A percentile compares a stretch with the other conserved stretches of the same genome.
These are phyloP conservation scores for Picea abies DNA, from an alignment of 83 land plant genomes.

Conservation along the genomic window DNA sequence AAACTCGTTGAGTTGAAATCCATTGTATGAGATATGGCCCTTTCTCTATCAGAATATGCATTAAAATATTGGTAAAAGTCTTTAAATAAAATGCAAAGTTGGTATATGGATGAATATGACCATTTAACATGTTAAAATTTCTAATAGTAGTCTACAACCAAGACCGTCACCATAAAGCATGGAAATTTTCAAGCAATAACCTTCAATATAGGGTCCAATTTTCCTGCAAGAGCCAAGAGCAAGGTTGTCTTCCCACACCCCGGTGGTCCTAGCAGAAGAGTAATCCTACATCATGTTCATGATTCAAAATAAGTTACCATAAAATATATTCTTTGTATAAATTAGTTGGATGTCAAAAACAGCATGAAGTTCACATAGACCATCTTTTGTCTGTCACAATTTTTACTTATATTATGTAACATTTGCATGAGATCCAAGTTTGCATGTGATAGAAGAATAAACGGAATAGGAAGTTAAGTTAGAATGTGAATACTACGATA, in stretches of 20 bases:
- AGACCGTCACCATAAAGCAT: neutral
- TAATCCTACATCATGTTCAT: slow-evolving; percentile 22
- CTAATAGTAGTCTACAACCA: neutral
- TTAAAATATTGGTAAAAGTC: neutral
- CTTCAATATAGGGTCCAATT: slow-evolving; percentile 25
- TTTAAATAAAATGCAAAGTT: no score
- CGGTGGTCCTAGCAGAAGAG: slow-evolving; percentile 41
- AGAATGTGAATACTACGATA: no score
- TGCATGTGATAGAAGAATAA: no score
- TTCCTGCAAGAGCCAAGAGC: slow-evolving; percentile 31
- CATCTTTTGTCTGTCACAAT: no score
- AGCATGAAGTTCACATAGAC: no score
- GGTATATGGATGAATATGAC: neutral
- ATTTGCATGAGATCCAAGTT: no score
- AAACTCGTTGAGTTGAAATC: slow-evolving; percentile 37
- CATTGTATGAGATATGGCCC: slow-evolving; percentile 54
- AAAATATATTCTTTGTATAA: neutral
- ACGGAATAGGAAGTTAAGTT: no score
- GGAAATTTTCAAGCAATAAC: slow-evolving; percentile 1
- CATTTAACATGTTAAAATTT: neutral
- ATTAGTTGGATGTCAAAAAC: no score
- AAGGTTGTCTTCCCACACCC: slow-evolving; percentile 40
- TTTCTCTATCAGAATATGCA: slow-evolving; percentile 23
- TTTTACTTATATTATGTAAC: no score
- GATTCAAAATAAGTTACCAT: neutral